These are phyloP conservation scores for Ballota nigra DNA, from an alignment of 257 asterid species.

Conservation along the genomic window DNA sequence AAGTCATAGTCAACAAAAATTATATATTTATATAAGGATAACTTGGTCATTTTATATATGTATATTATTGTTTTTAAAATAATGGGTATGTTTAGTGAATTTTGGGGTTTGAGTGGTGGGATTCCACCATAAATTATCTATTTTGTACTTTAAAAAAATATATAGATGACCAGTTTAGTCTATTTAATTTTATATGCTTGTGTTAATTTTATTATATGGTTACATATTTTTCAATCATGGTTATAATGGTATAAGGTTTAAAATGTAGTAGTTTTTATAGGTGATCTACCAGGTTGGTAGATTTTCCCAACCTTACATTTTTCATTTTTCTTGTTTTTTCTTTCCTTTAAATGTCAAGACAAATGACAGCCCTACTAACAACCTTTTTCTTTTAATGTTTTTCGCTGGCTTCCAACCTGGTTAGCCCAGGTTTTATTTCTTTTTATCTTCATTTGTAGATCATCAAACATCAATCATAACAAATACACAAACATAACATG, in stretches of 20 bases:
- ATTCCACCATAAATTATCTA: no score
- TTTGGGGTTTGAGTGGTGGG: no score
- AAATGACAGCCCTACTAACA: not conserved
- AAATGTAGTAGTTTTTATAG: not conserved
- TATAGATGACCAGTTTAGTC: not conserved
- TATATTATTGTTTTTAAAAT: no score
- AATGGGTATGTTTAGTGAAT: no score
- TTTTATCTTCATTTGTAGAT: no score
- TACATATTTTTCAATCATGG: not conserved
- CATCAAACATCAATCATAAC: no score
- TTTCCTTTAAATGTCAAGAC: no score
- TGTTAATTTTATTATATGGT: not conserved
- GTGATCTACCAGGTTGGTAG: not conserved
- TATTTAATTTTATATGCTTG: not conserved
- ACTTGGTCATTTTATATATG: no score
- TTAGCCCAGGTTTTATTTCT: not conserved
- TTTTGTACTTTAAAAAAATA: no score
- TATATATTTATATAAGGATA: no score
- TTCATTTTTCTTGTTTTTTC: not conserved
- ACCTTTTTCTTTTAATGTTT: not conserved
- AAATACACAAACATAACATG: no score
- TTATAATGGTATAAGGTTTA: not conserved
- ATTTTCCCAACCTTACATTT: not conserved
- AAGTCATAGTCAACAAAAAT: no score
- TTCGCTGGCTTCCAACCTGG: constrained; percentile 20